Evolutionary conservation across 1,284 basidiomycete genomes (phyloP), one percentile per base, ranked within the genome.

Genomic region (Agroathelia rolfsii): DNA sequence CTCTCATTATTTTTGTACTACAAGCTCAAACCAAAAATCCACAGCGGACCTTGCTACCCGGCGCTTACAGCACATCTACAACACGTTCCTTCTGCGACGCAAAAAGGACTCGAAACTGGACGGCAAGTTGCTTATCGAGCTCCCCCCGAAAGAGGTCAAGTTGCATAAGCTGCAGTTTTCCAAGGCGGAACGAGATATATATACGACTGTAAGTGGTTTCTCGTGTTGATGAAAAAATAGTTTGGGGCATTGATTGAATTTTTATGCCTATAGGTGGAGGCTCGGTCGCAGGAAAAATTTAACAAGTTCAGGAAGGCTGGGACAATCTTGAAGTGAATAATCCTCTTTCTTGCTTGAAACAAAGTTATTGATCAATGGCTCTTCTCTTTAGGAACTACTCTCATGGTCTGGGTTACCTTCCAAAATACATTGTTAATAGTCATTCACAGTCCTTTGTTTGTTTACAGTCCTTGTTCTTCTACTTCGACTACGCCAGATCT

Each of bases 401-500:
- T n/a, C 56, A 75, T 19, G 50, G 75, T 30, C 67, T 69, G 40
- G 28, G 53, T 41, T 15, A n/a, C n/a, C n/a, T n/a, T n/a, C n/a
- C n/a, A n/a, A n/a, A n/a, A n/a, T 12, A 12, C 16, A 24, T 26
- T 24, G 8, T 34, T n/a, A 21, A 20, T 28, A 30, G 9, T n/a
- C 6, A 2, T 12, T 13, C 11, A 10, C 8, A 23, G 25, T 20
- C 10, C 14, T 2, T 25, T 35, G 21, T 43, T 19, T 34, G 23
- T 10, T 17, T n/a, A 15, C 11, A 37, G 28, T 34, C 19, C 20
- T 23, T 30, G 13, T 27, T 30, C 15, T 37, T 65, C 74, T 80
- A 24, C 58, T 80, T 14, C 72, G 77, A n/a, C 50, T 81, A 28
- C 64, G 77, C 3, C 77, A 81, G 45, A 54, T 77, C 0, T 78